phyloP scores from a whole-genome alignment of 1,284 basidiomycete species.

The Tilletia horrida region DNA sequence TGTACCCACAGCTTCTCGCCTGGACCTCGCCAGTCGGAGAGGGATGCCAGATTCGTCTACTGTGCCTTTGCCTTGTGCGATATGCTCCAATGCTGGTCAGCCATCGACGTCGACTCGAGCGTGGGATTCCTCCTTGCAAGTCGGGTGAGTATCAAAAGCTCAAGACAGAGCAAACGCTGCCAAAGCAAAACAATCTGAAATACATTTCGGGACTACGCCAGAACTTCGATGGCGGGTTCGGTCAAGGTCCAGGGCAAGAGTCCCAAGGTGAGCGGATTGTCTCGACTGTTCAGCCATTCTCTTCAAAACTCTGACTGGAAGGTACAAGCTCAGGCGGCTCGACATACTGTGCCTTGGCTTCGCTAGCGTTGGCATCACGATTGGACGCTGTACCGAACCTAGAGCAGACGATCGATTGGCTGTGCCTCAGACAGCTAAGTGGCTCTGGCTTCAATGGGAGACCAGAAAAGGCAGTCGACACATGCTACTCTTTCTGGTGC shows the following conservation, averaged over 20 bases:
- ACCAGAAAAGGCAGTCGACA: slow-evolving; percentile 38
- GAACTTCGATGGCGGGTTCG: slow-evolving; percentile 91
- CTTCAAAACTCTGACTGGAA: not conserved
- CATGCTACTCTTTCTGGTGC: slow-evolving; percentile 54
- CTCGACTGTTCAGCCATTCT: not conserved
- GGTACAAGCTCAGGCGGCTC: slow-evolving; percentile 67
- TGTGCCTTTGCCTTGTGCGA: slow-evolving; percentile 78
- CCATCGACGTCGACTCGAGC: slow-evolving; percentile 66
- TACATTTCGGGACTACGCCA: slow-evolving; percentile 52
- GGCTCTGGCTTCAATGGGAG: slow-evolving; percentile 39
- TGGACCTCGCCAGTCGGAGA: slow-evolving; percentile 18
- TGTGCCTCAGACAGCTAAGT: slow-evolving; percentile 24
- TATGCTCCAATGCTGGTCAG: slow-evolving; percentile 73
- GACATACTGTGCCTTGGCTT: slow-evolving; percentile 83
- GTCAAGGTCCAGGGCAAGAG: slow-evolving; percentile 74
- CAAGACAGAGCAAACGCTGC: too few relatives aligned
- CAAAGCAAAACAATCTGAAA: not conserved
- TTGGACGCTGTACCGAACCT: slow-evolving; percentile 8
- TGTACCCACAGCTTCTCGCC: slow-evolving; percentile 16
- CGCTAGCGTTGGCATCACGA: slow-evolving; percentile 62
- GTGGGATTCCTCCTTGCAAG: slow-evolving; percentile 62
- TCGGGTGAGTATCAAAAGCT: slow-evolving; percentile 18
- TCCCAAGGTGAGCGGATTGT: slow-evolving; percentile 67
- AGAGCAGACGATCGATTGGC: slow-evolving; percentile 20
- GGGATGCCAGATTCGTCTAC: slow-evolving; percentile 78